Evolutionary conservation across 495 filamentous ascomycete species (phyloP).

Genomic region (Neurospora sp.): DNA sequence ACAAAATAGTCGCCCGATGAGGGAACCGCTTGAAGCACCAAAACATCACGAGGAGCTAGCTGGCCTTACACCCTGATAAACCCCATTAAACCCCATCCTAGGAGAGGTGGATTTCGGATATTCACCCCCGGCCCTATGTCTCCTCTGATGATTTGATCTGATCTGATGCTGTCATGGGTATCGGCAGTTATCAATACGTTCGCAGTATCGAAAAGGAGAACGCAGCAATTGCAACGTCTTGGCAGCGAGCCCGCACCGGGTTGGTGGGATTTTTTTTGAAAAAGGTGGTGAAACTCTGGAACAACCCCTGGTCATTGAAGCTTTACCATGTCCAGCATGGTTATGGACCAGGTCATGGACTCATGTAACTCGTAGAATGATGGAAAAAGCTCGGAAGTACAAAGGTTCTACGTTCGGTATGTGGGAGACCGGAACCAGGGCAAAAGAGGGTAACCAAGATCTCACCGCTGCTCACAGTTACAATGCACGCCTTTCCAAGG

Average conservation of each 20-base stretch:
- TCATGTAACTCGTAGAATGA: neutral
- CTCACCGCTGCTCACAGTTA: neutral
- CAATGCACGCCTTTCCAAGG: neutral
- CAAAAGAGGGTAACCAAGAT: neutral
- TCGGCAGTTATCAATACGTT: neutral
- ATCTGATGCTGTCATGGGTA: neutral
- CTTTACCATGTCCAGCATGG: neutral
- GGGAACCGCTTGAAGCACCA: too few relatives aligned
- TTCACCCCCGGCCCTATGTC: too few relatives aligned
- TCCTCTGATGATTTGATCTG: neutral
- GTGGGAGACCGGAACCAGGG: neutral
- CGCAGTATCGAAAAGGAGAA: neutral
- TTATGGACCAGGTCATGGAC: too few relatives aligned
- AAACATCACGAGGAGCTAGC: too few relatives aligned
- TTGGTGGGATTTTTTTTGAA: neutral
- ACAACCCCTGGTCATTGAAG: neutral
- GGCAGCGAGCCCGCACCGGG: neutral
- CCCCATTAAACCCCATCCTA: neutral
- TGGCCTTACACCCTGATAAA: too few relatives aligned
- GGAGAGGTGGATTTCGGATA: too few relatives aligned
- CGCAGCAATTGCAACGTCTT: neutral
- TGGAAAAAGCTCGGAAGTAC: neutral
- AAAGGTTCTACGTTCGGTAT: neutral
- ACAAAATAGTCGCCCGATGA: too few relatives aligned
- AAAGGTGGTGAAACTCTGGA: neutral